Percentiles rank a stretch among this genome's conserved stretches.
Evolutionary conservation across 257 asterid genomes (phyloP).

Genomic region (Fraxinus excelsior): DNA sequence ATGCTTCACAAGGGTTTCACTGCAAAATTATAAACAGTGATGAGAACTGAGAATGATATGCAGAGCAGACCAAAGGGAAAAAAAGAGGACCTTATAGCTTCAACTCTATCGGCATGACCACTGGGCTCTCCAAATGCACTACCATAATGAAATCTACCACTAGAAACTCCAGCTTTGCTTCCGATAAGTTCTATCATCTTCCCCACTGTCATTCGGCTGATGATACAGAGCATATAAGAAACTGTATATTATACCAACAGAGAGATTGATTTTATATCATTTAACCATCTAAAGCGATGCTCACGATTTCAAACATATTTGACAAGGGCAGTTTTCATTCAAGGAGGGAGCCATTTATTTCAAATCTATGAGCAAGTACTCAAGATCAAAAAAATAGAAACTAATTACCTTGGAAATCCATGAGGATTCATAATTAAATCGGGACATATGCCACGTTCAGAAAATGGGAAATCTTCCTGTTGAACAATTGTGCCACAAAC

Average conservation of each 20-base stretch:
- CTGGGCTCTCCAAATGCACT: slow-evolving; percentile 98
- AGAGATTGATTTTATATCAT: slow-evolving; percentile 7
- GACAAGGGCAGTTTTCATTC: not conserved
- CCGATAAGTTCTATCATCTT: slow-evolving; percentile 98
- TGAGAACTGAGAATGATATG: slow-evolving; percentile 23
- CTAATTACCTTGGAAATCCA: slow-evolving; percentile 85
- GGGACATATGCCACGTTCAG: slow-evolving; percentile 98
- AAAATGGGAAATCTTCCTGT: slow-evolving; percentile 95
- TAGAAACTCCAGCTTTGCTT: slow-evolving; percentile 95
- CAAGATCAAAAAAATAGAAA: not conserved
- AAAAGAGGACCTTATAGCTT: slow-evolving; percentile 70
- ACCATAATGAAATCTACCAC: slow-evolving; percentile 96
- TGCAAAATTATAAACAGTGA: slow-evolving; percentile 37
- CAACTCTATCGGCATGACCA: slow-evolving; percentile 96
- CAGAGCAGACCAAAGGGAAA: slow-evolving; percentile 26
- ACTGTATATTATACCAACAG: slow-evolving; percentile 3
- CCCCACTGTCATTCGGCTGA: slow-evolving; percentile 99
- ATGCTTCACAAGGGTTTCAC: slow-evolving; percentile 91
- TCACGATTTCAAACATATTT: not conserved
- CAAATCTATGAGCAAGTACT: not conserved
- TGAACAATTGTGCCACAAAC: slow-evolving; percentile 94
- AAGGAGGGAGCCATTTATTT: not conserved
- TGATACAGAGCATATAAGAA: slow-evolving; percentile 24
- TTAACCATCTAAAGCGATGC: slow-evolving; percentile 9
- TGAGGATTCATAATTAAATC: slow-evolving; percentile 99